A percentile compares a stretch with the other conserved stretches of the same genome.
phyloP scores from a whole-genome alignment of 163 green algal species.

The Scenedesmus sp. region DNA sequence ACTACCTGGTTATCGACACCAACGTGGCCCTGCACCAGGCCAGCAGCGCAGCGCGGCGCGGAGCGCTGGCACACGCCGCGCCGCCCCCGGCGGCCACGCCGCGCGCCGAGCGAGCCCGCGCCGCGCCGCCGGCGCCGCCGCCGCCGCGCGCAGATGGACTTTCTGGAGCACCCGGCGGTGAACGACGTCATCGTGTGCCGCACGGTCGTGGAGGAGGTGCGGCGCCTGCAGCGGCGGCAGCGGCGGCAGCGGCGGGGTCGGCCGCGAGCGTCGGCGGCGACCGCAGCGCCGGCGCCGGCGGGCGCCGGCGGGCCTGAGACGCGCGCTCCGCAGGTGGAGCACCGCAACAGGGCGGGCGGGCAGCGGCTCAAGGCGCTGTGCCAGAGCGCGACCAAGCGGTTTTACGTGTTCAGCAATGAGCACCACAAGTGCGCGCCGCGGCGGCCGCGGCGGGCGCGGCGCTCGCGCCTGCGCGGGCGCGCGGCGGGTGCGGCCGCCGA shows the following conservation, averaged over 20 bases:
- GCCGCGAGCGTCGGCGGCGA: no score
- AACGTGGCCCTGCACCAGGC: conserved; percentile 94
- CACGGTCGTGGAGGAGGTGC: conserved; percentile 86
- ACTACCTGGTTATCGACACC: conserved; percentile 95
- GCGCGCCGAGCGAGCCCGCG: no score
- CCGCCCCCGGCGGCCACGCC: no score
- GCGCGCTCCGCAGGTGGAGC: conserved; percentile 57
- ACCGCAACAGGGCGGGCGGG: conserved; percentile 80
- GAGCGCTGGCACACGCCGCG: no score
- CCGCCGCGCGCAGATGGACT: conserved; percentile 79
- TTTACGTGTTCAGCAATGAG: conserved; percentile 98
- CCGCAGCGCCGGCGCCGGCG: no score
- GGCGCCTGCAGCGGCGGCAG: conserved; percentile 11
- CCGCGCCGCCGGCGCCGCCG: neutral
- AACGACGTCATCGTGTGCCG: conserved; percentile 88
- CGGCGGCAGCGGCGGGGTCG: neutral
- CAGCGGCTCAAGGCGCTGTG: conserved; percentile 84
- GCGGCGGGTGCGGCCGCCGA: no score
- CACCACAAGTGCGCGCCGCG: conserved; percentile 77
- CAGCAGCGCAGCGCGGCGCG: no score
- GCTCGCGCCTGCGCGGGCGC: no score
- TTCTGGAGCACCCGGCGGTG: conserved; percentile 91
- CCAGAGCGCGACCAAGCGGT: conserved; percentile 68
- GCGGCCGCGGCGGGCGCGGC: conserved; percentile 15
- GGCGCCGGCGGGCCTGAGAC: neutral